Evolutionary conservation across 140 eudicot genomes (phyloP), one percentile per base, ranked within the genome.

Genomic region (Flaveria floridana): DNA sequence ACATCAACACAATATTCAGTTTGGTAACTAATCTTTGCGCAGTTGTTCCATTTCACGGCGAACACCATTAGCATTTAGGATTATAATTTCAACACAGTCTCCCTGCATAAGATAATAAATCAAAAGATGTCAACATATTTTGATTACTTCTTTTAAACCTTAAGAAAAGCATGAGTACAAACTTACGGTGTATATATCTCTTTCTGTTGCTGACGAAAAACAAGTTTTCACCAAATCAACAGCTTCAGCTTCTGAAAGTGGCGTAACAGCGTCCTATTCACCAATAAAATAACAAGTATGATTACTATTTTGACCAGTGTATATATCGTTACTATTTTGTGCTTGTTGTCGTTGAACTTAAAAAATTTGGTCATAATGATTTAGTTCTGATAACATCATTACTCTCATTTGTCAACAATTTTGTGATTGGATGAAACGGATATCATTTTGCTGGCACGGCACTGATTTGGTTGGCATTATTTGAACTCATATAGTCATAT

Each of bases 231-330:
- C 99, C 90, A 94, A 84, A 80, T 94, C 99, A 80, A 94, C 82
- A 20, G 99, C 99, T 87, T 94, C 99, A 53, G 85, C 51, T 83
- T 94, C 97, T n/a, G 99, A 94, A 72, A 94, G 97, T 25, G 99
- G 99, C 11, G 99, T 94, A 11, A 94, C 97, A 50, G 99, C 94
- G 73, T 94, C 99, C 99, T 94, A 90, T 82, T 79, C 26, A 71
- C 67, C 75, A 56, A 61, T 46, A 59, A 56, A 66, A 65, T 62
- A 25, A 62, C 28, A 44, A 20, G 34, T 39, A 67, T 9, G 9
- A 42, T 66, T 66, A 18, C 34, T 66, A 57, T 4, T 55, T 42
- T 67, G 44, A 44, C 68, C 28, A 18, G 11, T 9, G 19, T 57
- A 7, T 18, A 25, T 19, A 34, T 34, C 41, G 41, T 34, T 4